Base-by-base conservation (phyloP, 805 yeast species). In the Candida nonsorbophila region DNA sequence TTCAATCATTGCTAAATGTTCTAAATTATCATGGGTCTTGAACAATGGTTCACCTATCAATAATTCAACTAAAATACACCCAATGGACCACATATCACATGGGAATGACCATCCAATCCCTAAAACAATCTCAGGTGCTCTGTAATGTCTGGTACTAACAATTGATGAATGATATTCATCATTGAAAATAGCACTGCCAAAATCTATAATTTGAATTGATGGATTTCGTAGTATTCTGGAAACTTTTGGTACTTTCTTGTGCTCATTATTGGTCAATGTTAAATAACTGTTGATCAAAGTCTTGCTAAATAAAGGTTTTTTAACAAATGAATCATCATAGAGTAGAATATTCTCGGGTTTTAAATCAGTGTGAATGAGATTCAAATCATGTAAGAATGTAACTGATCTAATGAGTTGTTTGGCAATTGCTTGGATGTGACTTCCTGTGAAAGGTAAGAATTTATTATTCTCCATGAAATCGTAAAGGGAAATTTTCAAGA, bases 81-180 rank as follows among this genome's bases (percentile, higher is more conserved):
- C 99, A 24, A 92, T 69, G 1, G 95, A 84, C 99, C 99, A 92
- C 62, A 90, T 65, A 53, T 92, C 99, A 54, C 97, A 90, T 1
- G 97, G 94, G 45, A 73, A 87, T 6, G 95, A 83, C 97, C 98
- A 92, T 12, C 97, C 96, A n/a, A 75, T 69, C 2, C 96, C 96
- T 17, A 92, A 59, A 1, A 90, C 86, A 39, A 92, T 87, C 53
- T 92, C 98, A 0, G 98, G 98, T 0, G 98, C 98, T 30, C 98
- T 66, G 55, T 92, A 92, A 55, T 92, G 98, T 28, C 99, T 69
- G 2, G 99, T 92, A 6, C 95, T 84, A 7, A 92, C 95, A 10
- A 92, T 78, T 13, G 83, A 76, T 3, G 94, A 79, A 63, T 92
- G 99, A 51, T 84, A 87, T 58, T 92, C 97, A 55, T 88, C 94